These are phyloP conservation scores for Takashimella tepidaria DNA, from an alignment of 1,284 basidiomycete genomes.

Conservation along the genomic window DNA sequence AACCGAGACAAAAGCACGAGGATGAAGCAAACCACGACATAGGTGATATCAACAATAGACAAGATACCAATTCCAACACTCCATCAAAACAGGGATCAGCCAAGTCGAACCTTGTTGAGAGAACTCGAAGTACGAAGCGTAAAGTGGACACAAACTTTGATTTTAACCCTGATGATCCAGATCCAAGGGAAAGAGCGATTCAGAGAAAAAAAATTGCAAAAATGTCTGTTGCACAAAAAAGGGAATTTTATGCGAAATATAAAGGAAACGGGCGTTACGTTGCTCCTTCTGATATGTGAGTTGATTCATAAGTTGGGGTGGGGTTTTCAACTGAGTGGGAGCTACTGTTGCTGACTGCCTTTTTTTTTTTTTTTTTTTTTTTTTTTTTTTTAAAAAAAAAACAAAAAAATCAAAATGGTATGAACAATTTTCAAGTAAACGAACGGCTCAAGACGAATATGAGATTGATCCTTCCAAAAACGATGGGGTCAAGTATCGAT, in stretches of 20 bases:
- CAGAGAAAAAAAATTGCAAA: constrained; percentile 24
- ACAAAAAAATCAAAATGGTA: background rate
- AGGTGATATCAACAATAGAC: background rate
- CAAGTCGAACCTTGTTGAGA: background rate
- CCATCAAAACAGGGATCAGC: no score
- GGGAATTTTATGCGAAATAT: constrained; percentile 36
- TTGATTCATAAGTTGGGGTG: background rate
- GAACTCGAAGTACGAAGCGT: no score
- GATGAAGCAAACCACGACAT: background rate
- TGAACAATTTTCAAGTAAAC: constrained; percentile 24
- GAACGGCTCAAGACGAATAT: constrained; percentile 60
- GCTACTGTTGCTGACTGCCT: background rate
- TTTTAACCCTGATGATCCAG: constrained; percentile 24
- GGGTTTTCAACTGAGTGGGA: background rate
- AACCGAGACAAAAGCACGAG: background rate
- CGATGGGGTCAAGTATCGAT: constrained; percentile 61
- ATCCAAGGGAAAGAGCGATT: constrained; percentile 27
- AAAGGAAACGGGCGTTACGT: constrained; percentile 41
- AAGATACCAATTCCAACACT: background rate
- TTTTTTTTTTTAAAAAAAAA: no score
- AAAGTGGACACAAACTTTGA: background rate
- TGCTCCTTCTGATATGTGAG: constrained; percentile 33
- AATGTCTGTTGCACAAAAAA: constrained; percentile 25
- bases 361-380: no score
- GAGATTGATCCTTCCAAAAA: constrained; percentile 65